Evolutionary conservation across 2,329 filamentous ascomycete genomes (phyloP).

Genomic region (Nemania sp.): DNA sequence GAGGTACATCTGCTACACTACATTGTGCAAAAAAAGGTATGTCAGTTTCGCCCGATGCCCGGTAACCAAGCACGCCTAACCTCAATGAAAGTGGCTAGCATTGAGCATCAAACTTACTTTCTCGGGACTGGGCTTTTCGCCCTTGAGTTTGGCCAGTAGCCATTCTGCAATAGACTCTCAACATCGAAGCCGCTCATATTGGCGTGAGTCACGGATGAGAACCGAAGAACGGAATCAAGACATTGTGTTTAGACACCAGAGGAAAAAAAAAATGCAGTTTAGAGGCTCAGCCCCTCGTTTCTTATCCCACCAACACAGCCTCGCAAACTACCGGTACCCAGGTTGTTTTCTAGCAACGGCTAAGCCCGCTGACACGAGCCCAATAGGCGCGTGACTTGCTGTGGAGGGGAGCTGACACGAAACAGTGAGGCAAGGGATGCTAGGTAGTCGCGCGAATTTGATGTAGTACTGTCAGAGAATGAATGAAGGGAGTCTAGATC

Average conservation of each 20-base stretch:
- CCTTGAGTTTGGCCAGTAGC: constrained; percentile 39
- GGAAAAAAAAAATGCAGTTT: constrained; percentile 18
- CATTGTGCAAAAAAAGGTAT: constrained; percentile 12
- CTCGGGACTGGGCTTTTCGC: constrained; percentile 32
- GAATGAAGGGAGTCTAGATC: too few species aligned
- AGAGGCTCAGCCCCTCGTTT: constrained; percentile 22
- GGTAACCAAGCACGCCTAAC: background rate
- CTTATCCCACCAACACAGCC: constrained; percentile 30
- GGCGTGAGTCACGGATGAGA: constrained; percentile 9
- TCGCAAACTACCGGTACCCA: too few species aligned
- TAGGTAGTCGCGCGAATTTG: too few species aligned
- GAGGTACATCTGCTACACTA: constrained; percentile 24
- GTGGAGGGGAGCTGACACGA: background rate
- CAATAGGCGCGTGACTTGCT: constrained; percentile 2
- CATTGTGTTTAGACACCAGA: constrained; percentile 29
- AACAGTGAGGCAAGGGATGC: background rate
- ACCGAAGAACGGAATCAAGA: constrained; percentile 24
- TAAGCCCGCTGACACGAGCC: constrained; percentile 6
- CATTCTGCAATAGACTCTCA: constrained; percentile 35
- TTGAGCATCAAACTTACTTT: too few species aligned
- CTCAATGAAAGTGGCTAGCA: too few species aligned
- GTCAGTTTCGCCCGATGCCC: constrained; percentile 14
- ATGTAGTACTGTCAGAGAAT: too few species aligned
- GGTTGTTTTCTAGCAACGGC: constrained; percentile 10
- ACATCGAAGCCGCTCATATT: constrained; percentile 37